Conservation (phyloP, 768 basidiomycete genomes). For the Holtermannia corniformis region DNA sequence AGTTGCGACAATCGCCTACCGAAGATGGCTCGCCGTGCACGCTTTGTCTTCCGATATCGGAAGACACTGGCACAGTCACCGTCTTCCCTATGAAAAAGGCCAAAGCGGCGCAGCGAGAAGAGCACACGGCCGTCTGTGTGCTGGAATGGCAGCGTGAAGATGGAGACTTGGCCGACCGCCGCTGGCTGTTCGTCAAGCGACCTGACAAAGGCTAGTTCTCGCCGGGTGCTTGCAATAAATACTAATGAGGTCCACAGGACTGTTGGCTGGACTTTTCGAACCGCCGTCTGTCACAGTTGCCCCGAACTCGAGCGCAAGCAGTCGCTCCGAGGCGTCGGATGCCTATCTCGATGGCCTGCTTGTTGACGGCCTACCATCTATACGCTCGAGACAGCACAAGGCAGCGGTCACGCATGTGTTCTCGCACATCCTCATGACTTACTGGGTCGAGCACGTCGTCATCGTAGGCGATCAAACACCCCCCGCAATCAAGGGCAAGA, state of each 20-base stretch:
- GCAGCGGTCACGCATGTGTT: constrained; percentile 73
- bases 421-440: constrained; percentile 83
- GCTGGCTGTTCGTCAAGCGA: constrained; percentile 64
- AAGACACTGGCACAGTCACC: constrained; percentile 46
- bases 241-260: constrained; percentile 49
- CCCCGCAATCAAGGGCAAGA: no score
- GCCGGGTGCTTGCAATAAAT: neutral
- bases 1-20: neutral
- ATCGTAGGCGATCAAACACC: constrained; percentile 1
- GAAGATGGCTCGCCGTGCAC: constrained; percentile 9
- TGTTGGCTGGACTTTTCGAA: constrained; percentile 81
- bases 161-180: constrained; percentile 39
- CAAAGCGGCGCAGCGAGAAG: constrained; percentile 73
- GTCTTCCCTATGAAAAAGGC: constrained; percentile 79
- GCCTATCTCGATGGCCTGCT: neutral
- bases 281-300: constrained; percentile 49
- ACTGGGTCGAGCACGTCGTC: constrained; percentile 30
- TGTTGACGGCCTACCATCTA: neutral
- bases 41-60: constrained; percentile 27
- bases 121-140: constrained; percentile 75
- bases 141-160: constrained; percentile 57
- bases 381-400: constrained; percentile 39
- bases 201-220: constrained; percentile 61
- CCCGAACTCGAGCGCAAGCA: constrained; percentile 17
- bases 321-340: neutral